Evolutionary conservation across 2,329 filamentous ascomycete species (phyloP), one percentile per base, ranked within the genome.

Genomic region (Colletotrichum agaves): DNA sequence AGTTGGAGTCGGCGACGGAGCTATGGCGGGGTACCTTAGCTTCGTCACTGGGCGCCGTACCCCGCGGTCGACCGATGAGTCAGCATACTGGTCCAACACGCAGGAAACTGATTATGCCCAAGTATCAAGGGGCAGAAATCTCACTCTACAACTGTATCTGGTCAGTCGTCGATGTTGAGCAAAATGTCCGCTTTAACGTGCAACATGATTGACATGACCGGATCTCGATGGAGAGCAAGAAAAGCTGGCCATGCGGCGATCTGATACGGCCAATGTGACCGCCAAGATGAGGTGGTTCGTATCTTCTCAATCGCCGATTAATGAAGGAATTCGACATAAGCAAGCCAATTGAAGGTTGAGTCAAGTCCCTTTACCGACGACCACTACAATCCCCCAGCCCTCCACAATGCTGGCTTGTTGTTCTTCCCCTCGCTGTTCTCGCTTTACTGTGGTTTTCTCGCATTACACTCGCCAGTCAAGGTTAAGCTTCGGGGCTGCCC

Each of bases 1-100:
- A 37, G 49, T 23, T 17, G 17, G 33, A 35, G 50, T 57, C 27
- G 47, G 27, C n/a, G 27, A 33, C 27, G 23, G 47, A 50, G 47
- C 47, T 57, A 27, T 43, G 56, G 56, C 56, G 56, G 56, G 56
- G 56, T 59, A 59, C 43, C 56, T 50, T 50, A 59, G 56, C 56
- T 50, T 50, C 23, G 47, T 50, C 0, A 17, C 47, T 19, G 47
- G 35, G 35, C 10, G 11, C 35, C 13, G 10, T 15, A 31, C 47
- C 47, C 47, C 47, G 47, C 47, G 47, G n/a, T 12, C 7, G 0
- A 1, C 0, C 2, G 47, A 15, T 50, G 47, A 50, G 47, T 50
- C 47, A 50, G 27, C 47, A 12, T 37, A 13, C 10, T 11, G 11
- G 11, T 13, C 4, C 35, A 37, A 37, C 35, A 37, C 35, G 35